A percentile compares a stretch with the other conserved stretches of the same genome.
Evolutionary conservation across 2,329 filamentous ascomycete genomes (phyloP).

Genomic region (Capronia americana): DNA sequence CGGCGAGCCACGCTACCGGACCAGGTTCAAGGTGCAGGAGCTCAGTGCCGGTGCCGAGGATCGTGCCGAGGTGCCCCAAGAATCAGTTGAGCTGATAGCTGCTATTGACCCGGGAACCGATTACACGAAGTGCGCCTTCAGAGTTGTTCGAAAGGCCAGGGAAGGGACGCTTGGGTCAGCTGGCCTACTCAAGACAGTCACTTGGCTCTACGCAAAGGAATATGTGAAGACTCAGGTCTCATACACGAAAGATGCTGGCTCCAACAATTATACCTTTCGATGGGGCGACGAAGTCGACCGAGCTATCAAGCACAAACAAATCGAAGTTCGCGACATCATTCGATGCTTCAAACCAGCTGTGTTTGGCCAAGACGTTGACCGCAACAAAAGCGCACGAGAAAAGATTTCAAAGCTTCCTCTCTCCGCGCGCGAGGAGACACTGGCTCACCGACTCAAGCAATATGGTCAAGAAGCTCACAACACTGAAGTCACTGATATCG

Average conservation of each 20-base stretch:
- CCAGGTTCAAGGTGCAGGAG: too few relatives aligned
- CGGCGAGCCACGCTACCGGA: too few relatives aligned
- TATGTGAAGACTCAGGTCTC: slow-evolving; percentile 1
- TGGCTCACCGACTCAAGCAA: background rate
- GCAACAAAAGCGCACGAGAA: background rate
- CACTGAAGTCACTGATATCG: background rate
- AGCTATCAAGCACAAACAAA: background rate
- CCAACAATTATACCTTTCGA: background rate
- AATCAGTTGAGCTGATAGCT: background rate
- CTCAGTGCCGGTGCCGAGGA: too few relatives aligned
- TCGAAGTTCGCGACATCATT: background rate
- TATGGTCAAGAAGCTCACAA: background rate
- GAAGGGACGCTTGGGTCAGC: too few relatives aligned
- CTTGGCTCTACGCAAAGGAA: background rate
- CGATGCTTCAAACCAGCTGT: background rate
- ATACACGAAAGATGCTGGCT: background rate
- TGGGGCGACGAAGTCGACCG: background rate
- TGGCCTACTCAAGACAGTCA: background rate
- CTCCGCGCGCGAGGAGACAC: background rate
- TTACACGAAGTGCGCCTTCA: background rate
- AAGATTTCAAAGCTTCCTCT: background rate
- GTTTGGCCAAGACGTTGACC: background rate
- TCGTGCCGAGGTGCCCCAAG: too few relatives aligned
- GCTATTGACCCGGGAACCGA: background rate
- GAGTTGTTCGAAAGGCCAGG: background rate